Base-by-base conservation (phyloP, 768 basidiomycete genomes). In the Tricholoma sp. region DNA sequence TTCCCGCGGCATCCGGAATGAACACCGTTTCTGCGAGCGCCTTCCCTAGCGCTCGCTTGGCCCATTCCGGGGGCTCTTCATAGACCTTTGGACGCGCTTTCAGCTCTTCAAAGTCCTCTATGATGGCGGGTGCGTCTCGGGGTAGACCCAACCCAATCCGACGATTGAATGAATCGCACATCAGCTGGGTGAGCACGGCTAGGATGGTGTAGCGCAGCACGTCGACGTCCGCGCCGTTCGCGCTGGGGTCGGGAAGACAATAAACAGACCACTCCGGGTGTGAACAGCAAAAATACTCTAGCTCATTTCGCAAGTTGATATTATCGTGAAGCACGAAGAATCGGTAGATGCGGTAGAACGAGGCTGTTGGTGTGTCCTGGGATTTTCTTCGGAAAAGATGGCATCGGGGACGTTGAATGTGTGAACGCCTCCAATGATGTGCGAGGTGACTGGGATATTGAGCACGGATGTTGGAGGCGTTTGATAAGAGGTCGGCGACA, bases 341-440 rank as follows among this genome's bases (percentile, higher is more conserved):
- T 53, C 68, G 56, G 52, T 71, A 72, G n/a, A 72, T 63, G 53
- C 64, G 64, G 59, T 70, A 66, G 58, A 73, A 70, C 12, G 65
- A 71, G 12, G 72, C 71, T 28, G 68, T 53, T 29, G 63, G 49
- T 13, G 63, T 70, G 57, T 67, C 63, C 31, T 29, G 39, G 39
- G n/a, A n/a, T 41, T 41, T 41, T 13, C 39, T n/a, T 41, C 15
- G 39, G 11, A 3, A 13, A 6, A 11, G 39, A 41, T n/a, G 39
- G 9, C n/a, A n/a, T n/a, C n/a, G 17, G 39, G 39, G 39, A 41
- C n/a, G n/a, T 41, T n/a, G 39, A 17, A n/a, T 41, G 39, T 41
- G 39, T 41, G 39, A 41, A 41, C n/a, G 39, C 17, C 39, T 13
- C 39, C 39, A 41, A 41, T 41, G 39, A 18, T 41, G 39, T 41